Percentiles rank a stretch among this genome's conserved stretches.
Evolutionary conservation across 108 stramenopile genomes (phyloP).

Genomic region (Aurantiochytrium sp.): DNA sequence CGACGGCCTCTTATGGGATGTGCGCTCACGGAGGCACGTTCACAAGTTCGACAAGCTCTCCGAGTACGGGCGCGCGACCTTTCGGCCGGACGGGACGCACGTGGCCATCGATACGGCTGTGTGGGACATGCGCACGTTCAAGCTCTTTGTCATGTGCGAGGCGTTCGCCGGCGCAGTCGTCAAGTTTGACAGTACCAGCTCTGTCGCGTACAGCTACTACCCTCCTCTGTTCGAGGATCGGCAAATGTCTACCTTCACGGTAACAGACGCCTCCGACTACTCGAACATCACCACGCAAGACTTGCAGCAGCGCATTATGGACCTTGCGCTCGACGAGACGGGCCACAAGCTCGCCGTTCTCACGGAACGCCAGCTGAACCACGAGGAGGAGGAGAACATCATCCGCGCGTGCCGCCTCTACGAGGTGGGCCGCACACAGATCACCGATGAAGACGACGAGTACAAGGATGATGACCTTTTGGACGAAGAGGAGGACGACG

Average conservation of each 20-base stretch:
- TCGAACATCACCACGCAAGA: neutral
- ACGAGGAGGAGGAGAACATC: neutral
- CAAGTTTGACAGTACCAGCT: constrained; percentile 1
- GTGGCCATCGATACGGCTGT: neutral
- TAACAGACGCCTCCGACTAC: neutral
- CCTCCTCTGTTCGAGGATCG: neutral
- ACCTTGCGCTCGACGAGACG: neutral
- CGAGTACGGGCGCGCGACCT: neutral
- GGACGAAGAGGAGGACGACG: constrained; percentile 8
- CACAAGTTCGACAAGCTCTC: constrained; percentile 26
- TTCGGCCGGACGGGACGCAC: neutral
- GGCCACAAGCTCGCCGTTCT: neutral
- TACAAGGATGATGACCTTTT: neutral
- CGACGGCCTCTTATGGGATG: constrained; percentile 16
- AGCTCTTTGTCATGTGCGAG: neutral
- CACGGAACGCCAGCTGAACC: neutral
- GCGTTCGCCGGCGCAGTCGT: neutral
- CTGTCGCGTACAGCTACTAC: constrained; percentile 20
- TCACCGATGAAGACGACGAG: neutral
- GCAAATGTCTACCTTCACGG: neutral
- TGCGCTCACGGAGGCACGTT: neutral
- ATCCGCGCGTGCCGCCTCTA: neutral
- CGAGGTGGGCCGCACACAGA: neutral
- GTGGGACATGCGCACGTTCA: constrained; percentile 25
- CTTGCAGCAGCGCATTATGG: neutral